Base-by-base conservation (phyloP, 768 basidiomycete genomes). In the Mycena chlorophos region DNA sequence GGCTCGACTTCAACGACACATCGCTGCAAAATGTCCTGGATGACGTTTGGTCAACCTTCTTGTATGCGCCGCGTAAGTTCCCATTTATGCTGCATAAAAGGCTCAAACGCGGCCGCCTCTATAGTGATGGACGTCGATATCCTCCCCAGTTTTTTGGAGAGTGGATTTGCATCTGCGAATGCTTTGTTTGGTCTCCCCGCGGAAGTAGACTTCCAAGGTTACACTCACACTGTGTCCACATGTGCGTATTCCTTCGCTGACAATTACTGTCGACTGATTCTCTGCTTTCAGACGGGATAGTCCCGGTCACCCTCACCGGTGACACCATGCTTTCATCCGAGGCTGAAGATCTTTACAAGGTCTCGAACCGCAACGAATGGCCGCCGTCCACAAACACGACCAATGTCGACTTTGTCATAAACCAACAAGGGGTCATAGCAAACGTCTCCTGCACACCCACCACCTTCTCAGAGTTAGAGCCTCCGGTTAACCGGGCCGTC, bases 391-490 rank as follows among this genome's bases (percentile, higher is more conserved):
- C 40, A 12, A 16, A 14, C 19, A 12, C 16, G 12, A 20, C 43
- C 5, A 20, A 46, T 8, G 25, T 26, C 2, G 39, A 31, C 26
- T 12, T 25, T 4, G 34, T 38, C 4, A 55, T 55, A 47, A 10
- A 20, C 8, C 54, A 55, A 38, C 54, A 55, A 20, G 54, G 54
- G 1, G 10, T 55, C n/a, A 39, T 27, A 2, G 37, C 47, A 14
- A 10, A 28, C 4, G 47, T 49, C 26, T 40, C 47, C 5, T 55
- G 54, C 25, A 16, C 37, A 25, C 3, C 19, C 17, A 10, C 25
- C 19, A 10, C 23, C 2, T 47, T 55, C 42, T 5, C 6, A 6
- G 40, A 38, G 5, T 17, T 47, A 2, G 5, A 39, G 19, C 54
- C 54, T 2, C 46, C 54, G 2, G 26, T 55, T 16, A 10, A 16